Conservation (phyloP, 1,284 basidiomycete genomes). For the Cryptococcus depauperatus region DNA sequence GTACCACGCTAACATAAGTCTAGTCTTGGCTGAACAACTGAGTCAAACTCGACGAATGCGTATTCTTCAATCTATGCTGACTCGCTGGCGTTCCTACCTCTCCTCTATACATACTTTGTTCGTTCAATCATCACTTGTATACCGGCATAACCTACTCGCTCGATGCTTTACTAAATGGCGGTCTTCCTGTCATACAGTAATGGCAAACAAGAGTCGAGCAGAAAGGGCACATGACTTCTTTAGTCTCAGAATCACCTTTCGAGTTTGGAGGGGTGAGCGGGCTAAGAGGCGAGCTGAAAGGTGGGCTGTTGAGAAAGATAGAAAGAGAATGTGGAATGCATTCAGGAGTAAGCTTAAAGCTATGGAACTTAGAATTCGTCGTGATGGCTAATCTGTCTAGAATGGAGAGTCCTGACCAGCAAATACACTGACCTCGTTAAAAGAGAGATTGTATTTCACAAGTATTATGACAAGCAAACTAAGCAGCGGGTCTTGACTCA, state of each 20-base stretch:
- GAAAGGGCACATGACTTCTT: constrained; percentile 38
- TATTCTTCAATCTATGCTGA: constrained; percentile 12
- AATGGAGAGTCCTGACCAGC: constrained; percentile 10
- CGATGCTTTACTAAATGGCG: constrained; percentile 22
- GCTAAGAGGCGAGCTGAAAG: constrained; percentile 12
- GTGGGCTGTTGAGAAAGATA: constrained; percentile 15
- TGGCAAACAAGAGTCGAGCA: constrained; percentile 19
- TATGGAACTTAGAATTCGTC: background rate
- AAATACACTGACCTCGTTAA: background rate
- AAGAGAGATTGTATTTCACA: constrained; percentile 12
- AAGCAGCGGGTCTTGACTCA: constrained; percentile 12
- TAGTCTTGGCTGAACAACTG: constrained; percentile 6
- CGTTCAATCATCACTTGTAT: constrained; percentile 24
- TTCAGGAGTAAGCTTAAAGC: constrained; percentile 19
- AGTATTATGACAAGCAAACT: constrained; percentile 11
- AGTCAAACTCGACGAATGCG: background rate
- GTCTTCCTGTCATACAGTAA: constrained; percentile 10
- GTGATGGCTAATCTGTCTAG: background rate
- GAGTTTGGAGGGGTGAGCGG: constrained; percentile 21
- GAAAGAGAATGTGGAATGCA: constrained; percentile 8
- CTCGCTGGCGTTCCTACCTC: constrained; percentile 25
- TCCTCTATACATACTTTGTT: constrained; percentile 14
- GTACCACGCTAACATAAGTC: background rate
- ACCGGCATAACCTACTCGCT: constrained; percentile 12
- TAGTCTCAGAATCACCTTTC: constrained; percentile 20